phyloP scores from a whole-genome alignment of 176 grass and related monocot genomes.

The Canna indica region DNA sequence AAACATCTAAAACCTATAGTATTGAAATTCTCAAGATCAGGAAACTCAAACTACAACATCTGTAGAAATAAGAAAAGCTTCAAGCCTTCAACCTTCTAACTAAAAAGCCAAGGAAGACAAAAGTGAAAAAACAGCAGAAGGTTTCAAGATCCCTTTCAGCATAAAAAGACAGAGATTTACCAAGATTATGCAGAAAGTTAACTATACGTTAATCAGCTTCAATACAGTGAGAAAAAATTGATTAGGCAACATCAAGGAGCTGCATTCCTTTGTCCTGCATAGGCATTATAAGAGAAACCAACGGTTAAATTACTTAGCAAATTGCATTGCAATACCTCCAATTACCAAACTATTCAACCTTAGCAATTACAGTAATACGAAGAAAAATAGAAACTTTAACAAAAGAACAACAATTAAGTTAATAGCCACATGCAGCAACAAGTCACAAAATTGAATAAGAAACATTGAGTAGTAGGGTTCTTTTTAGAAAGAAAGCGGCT shows the following conservation, averaged over 20 bases:
- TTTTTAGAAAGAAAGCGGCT: neutral
- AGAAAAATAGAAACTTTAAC: neutral
- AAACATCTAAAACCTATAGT: no score
- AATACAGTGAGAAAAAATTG: neutral
- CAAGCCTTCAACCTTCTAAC: no score
- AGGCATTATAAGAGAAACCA: neutral
- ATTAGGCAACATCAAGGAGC: neutral
- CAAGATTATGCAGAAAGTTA: neutral
- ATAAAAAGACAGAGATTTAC: neutral
- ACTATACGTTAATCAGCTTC: neutral
- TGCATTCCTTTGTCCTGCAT: neutral
- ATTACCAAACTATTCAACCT: neutral
- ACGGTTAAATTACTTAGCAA: neutral
- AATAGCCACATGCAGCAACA: neutral
- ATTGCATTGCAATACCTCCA: neutral
- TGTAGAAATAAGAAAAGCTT: no score
- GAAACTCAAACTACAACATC: no score
- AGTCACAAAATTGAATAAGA: neutral
- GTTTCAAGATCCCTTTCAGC: neutral
- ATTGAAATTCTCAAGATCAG: no score
- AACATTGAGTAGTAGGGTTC: neutral
- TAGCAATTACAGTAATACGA: neutral
- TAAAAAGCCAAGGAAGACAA: no score
- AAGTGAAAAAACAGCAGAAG: neutral
- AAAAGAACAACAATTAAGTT: neutral